Percentiles rank a stretch among this genome's conserved stretches.
Conservation (phyloP, 306 rosid genomes). For the Trifolium pratense region DNA sequence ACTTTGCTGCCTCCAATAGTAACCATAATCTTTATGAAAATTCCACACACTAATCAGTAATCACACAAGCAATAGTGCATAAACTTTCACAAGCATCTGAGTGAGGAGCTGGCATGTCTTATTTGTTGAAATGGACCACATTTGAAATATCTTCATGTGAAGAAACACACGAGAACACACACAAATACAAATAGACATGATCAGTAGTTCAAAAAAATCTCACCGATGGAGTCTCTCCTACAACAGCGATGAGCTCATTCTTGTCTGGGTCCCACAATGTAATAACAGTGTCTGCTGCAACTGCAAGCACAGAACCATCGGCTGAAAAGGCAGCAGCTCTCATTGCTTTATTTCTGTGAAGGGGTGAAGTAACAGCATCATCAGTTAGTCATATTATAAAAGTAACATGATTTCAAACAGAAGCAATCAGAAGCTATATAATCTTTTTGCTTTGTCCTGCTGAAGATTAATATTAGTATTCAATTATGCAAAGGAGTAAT, state of each 20-base stretch:
- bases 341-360: slow-evolving; percentile 82
- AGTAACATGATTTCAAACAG: slow-evolving; percentile 22
- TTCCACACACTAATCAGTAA: slow-evolving; percentile 5
- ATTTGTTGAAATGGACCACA: slow-evolving; percentile 12
- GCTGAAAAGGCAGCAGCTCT: slow-evolving; percentile 85
- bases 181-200: slow-evolving; percentile 10
- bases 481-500: neutral
- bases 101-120: slow-evolving; percentile 20
- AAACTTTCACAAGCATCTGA: slow-evolving; percentile 9
- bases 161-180: slow-evolving; percentile 9
- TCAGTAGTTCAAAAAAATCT: slow-evolving; percentile 35
- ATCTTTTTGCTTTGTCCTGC: slow-evolving; percentile 7
- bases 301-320: slow-evolving; percentile 94
- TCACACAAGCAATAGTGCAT: slow-evolving; percentile 23
- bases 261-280: slow-evolving; percentile 94
- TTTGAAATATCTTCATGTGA: slow-evolving; percentile 3
- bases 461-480: neutral
- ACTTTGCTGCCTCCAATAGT: slow-evolving; percentile 6
- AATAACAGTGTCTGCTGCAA: slow-evolving; percentile 86
- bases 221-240: slow-evolving; percentile 75
- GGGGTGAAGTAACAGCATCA: slow-evolving; percentile 31
- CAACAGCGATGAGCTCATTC: slow-evolving; percentile 79
- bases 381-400: slow-evolving; percentile 40
- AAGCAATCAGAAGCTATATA: slow-evolving; percentile 33
- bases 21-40: slow-evolving; percentile 26